A percentile compares a stretch with the other conserved stretches of the same genome.
Evolutionary conservation across 306 rosid species (phyloP).

Genomic region (Casuarina cunninghamiana): DNA sequence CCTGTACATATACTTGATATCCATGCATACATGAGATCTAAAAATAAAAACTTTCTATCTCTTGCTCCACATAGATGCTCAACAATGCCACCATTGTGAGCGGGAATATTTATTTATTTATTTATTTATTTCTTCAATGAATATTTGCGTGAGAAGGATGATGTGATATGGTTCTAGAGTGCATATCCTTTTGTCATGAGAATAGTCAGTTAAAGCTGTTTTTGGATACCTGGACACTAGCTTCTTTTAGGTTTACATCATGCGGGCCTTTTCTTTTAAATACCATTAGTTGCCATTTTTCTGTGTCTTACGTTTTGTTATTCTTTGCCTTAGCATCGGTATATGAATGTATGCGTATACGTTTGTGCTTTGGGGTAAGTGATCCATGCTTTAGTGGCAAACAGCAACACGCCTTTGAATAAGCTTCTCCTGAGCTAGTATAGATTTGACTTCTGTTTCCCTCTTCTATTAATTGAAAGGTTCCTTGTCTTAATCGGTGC

Average conservation of each 20-base stretch:
- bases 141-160: not conserved
- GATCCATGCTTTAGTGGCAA: not conserved
- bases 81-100: not conserved
- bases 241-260: not conserved
- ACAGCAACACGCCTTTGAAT: not conserved
- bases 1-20: not conserved
- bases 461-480: conserved; percentile 13
- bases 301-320: not conserved
- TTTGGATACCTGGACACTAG: not conserved
- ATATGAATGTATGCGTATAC: not conserved
- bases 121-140: not conserved
- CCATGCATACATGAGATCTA: not conserved
- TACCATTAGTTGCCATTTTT: not conserved
- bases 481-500: not conserved
- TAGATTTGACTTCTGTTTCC: not conserved
- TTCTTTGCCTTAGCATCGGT: not conserved
- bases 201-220: not conserved
- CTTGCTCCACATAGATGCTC: not conserved
- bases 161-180: too few species aligned
- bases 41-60: not conserved
- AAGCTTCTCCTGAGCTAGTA: not conserved
- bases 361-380: not conserved
- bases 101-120: not conserved
- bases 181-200: not conserved
- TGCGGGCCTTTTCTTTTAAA: not conserved